Base-by-base conservation (phyloP, 257 asterid genomes). In the Solanum lignicaule region DNA sequence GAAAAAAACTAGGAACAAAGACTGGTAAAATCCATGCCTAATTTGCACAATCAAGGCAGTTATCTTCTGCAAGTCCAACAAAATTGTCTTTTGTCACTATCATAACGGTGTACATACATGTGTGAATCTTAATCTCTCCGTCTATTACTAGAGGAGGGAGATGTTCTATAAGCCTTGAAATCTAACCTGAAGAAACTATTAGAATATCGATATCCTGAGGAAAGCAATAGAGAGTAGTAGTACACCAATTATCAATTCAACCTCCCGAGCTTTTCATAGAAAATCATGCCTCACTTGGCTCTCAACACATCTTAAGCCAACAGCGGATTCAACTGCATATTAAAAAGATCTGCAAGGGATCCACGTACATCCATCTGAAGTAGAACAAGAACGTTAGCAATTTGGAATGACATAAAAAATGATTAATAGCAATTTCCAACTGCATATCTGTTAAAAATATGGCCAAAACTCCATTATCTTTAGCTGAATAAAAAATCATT, bases 321-420 rank as follows among this genome's bases (percentile, higher is more conserved):
- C 87, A 94, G 88, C 73, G 92, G 87, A 73, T 90, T 93, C 94
- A 97, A 90, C 92, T 97, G 99, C 92, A 85, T 88, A 89, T 88
- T 90, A 88, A 96, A 95, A 83, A 97, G 96, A 87, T 97, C 97
- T 1, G 98, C 94, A 52, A 97, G 94, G 39, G 98, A 98, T 89
- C 95, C 97, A 33, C 98, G 98, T 29, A 97, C 95, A 85, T 96
- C 98, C 96, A 97, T 95, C 99, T 97, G 97, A 60, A 73, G 73
- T 79, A 78, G 12, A 38, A 35, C 9, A 58, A 29, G 58, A 39
- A 6, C 15, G 20, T 76, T 58, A 75, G 46, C 62, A 60, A 58
- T 89, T 68, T 79, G 90, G 83, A 87, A 69, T 82, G 52, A 33
- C 5, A 2, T n/a, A 15, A 39, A 25, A 33, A 41, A 43, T 7